Evolutionary conservation across 768 basidiomycete species (phyloP), one percentile per base, ranked within the genome.

Genomic region (Erythrobasidium yunnanense): DNA sequence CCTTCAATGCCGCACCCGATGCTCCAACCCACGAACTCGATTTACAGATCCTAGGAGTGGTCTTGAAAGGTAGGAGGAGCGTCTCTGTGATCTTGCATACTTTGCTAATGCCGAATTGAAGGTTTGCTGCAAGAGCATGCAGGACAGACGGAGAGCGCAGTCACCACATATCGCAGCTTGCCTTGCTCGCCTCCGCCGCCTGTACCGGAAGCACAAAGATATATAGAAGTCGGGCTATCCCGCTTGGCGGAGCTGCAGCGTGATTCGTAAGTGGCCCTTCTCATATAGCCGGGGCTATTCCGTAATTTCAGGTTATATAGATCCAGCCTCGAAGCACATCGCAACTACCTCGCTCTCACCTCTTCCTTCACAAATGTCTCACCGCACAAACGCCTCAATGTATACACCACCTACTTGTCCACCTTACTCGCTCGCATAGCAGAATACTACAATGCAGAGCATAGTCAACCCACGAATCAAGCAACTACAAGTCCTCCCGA

Each of bases 121-220:
- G 60, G 60, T 8, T 49, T 51, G 60, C 27, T 45, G 30, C 47
- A 29, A 23, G 60, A 63, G 38, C 60, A 63, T n/a, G 25, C 52
- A 5, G 42, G 32, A 17, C 25, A 23, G 5, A 8, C 2, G 2
- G 60, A 33, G 13, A 6, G 34, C 5, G 45, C 60, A 13, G 33
- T 63, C 3, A 11, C 23, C 15, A 34, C 49, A 34, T 63, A 63
- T 27, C 49, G 49, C 20, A 63, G 25, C 17, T 27, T 63, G 25
- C 60, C 60, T 7, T 32, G 32, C 11, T 4, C 23, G 3, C 60
- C 60, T 18, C 60, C 60, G 4, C 60, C 60, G 47, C 60, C 60
- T 15, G 38, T 63, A 32, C 60, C 60, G 5, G 60, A 63, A 23
- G 60, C 60, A 4, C 60, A 63, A 35, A 46, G 60, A 5, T 63